These are phyloP conservation scores for Jacaranda mimosifolia DNA, from an alignment of 257 asterid species.

Conservation along the genomic window DNA sequence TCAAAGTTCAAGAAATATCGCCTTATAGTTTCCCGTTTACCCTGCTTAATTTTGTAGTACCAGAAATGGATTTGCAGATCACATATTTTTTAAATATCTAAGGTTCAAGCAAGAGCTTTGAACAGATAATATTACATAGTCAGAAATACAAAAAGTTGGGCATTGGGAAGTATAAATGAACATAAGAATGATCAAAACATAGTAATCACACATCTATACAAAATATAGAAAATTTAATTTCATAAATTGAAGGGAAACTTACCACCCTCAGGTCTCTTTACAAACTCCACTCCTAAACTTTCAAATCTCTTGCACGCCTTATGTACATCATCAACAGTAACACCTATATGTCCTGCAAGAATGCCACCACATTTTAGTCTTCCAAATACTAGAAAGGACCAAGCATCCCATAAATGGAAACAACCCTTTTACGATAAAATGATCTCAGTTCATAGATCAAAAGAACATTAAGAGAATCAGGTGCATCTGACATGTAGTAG, in stretches of 20 bases:
- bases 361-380: slow-evolving; percentile 22
- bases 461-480: slow-evolving; percentile 15
- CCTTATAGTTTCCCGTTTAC: no score
- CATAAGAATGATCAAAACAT: background rate
- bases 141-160: background rate
- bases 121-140: background rate
- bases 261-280: slow-evolving; percentile 85
- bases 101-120: background rate
- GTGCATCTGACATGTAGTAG: background rate
- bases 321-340: slow-evolving; percentile 79
- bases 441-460: slow-evolving; percentile 7
- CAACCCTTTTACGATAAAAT: background rate
- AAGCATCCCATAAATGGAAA: background rate
- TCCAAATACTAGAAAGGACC: slow-evolving; percentile 9
- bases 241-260: slow-evolving; percentile 36
- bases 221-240: background rate
- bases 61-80: no score
- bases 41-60: no score
- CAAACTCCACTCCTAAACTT: slow-evolving; percentile 81
- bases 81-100: no score
- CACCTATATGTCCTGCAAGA: slow-evolving; percentile 83
- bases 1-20: background rate
- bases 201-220: background rate
- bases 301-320: slow-evolving; percentile 90
- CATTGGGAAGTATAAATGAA: background rate